Percentiles rank a stretch among this genome's conserved stretches.
phyloP scores from a whole-genome alignment of 192 early-diverging fungal genomes.

The Coemansia sp. region DNA sequence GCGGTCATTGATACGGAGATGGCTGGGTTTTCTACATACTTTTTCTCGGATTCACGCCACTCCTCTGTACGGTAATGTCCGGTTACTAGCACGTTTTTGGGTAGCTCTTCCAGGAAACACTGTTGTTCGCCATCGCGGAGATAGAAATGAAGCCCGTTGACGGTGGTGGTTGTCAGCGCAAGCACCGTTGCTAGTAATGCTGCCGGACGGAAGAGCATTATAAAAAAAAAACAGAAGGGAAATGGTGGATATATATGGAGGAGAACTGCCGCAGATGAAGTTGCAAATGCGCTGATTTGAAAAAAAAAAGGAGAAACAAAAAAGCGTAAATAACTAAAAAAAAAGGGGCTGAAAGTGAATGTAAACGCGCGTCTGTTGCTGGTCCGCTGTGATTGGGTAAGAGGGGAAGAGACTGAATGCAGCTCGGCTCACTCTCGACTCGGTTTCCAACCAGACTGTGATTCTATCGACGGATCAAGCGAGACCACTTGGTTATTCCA shows the following conservation, averaged over 20 bases:
- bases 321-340: not conserved
- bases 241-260: not conserved
- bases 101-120: constrained; percentile 95
- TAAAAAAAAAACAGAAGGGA: not conserved
- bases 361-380: not conserved
- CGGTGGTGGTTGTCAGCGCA: constrained; percentile 18
- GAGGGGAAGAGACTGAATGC: too few species aligned
- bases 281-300: not conserved
- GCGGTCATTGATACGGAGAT: constrained; percentile 71
- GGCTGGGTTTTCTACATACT: constrained; percentile 62
- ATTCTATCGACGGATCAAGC: not conserved
- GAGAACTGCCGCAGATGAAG: not conserved
- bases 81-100: constrained; percentile 81
- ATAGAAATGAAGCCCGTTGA: constrained; percentile 83
- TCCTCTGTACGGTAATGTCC: constrained; percentile 86
- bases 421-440: too few species aligned
- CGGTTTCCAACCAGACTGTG: too few species aligned
- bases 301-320: not conserved
- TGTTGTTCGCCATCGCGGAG: constrained; percentile 83
- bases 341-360: not conserved
- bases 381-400: constrained; percentile 6
- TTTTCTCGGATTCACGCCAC: constrained; percentile 64
- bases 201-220: constrained; percentile 15
- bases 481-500: not conserved
- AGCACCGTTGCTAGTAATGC: constrained; percentile 27